Conservation (phyloP, 306 rosid species). For the Prunus davidiana region DNA sequence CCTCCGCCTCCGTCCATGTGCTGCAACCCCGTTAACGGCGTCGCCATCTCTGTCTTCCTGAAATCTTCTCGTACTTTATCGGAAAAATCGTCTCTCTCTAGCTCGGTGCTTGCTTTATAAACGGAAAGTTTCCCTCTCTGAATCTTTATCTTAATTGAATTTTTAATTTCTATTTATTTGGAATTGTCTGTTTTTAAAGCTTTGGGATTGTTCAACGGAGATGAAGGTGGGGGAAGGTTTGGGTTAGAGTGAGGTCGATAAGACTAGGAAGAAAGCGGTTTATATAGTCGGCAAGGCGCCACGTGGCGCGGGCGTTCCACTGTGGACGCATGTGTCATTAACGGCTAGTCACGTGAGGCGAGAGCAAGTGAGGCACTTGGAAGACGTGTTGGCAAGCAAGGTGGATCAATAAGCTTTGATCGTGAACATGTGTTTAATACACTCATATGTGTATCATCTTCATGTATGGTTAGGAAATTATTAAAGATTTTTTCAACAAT, state of each 20-base stretch:
- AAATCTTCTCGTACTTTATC: slow-evolving; percentile 19
- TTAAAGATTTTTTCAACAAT: neutral
- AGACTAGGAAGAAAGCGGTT: neutral
- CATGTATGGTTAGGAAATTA: neutral
- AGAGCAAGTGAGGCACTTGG: neutral
- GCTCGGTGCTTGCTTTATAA: neutral
- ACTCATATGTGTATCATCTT: too few species aligned
- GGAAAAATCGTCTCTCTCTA: slow-evolving; percentile 1
- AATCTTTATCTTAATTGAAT: neutral
- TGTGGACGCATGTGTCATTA: slow-evolving; percentile 30
- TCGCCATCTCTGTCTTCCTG: slow-evolving; percentile 47
- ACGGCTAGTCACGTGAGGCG: slow-evolving; percentile 27
- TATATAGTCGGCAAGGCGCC: slow-evolving; percentile 30
- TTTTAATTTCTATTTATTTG: neutral
- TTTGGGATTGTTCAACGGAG: slow-evolving; percentile 31
- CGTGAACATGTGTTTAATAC: neutral
- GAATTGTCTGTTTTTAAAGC: neutral
- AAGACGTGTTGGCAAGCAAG: neutral
- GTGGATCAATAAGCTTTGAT: too few species aligned
- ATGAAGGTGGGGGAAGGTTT: slow-evolving; percentile 28
- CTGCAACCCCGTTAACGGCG: slow-evolving; percentile 66
- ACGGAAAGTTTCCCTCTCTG: neutral
- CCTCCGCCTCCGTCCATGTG: slow-evolving; percentile 65
- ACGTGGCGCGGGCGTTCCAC: slow-evolving; percentile 42
- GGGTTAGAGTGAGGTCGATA: slow-evolving; percentile 27